Conservation (phyloP, 805 yeast genomes). For the Sugiyamaella marilandica region DNA sequence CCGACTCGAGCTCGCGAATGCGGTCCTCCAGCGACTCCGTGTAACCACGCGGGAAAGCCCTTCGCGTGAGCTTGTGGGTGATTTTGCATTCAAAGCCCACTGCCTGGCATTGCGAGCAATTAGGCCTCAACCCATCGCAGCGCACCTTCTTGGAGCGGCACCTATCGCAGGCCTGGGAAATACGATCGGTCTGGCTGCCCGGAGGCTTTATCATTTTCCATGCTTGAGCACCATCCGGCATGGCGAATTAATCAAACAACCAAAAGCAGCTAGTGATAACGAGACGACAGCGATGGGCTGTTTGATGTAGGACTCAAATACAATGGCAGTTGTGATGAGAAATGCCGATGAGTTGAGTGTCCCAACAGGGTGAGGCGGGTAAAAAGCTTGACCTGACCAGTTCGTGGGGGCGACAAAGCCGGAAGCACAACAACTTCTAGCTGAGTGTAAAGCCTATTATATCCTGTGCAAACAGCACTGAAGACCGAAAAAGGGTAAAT, state of each 20-base stretch:
- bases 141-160: constrained; percentile 68
- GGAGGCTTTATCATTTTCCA: constrained; percentile 62
- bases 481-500: too few relatives aligned
- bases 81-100: constrained; percentile 86
- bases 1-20: constrained; percentile 79
- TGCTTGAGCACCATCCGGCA: constrained; percentile 40
- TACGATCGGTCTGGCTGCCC: constrained; percentile 60
- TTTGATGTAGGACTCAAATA: neutral
- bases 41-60: constrained; percentile 88
- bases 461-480: too few relatives aligned
- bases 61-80: constrained; percentile 77
- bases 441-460: too few relatives aligned
- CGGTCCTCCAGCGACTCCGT: constrained; percentile 87
- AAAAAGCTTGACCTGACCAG: neutral
- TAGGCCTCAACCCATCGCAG: constrained; percentile 66
- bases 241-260: constrained; percentile 8
- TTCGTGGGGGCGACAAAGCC: neutral
- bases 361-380: neutral
- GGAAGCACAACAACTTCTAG: too few relatives aligned
- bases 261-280: too few relatives aligned
- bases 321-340: neutral
- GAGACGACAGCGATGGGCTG: too few relatives aligned
- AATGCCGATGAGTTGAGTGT: neutral
- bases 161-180: constrained; percentile 89
- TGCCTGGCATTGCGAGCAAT: constrained; percentile 74